Evolutionary conservation across 345 rosid species (phyloP).

Genomic region (Diplotaxis tenuifolia): DNA sequence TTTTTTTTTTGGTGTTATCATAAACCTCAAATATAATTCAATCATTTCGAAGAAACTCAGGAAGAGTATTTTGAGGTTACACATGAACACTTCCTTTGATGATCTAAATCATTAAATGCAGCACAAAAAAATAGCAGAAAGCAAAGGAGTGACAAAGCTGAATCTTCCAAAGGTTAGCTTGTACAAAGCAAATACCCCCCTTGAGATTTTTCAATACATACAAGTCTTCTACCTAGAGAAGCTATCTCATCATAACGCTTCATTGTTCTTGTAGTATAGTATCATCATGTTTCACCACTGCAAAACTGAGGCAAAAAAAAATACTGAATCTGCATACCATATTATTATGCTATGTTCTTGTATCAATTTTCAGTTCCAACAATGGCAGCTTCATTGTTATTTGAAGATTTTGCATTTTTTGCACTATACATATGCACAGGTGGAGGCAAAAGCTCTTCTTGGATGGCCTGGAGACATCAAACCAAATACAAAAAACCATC

Average conservation of each 20-base stretch:
- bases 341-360: conserved; percentile 25
- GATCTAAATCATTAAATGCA: not conserved
- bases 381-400: conserved; percentile 23
- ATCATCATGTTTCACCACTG: not conserved
- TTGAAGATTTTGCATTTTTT: conserved; percentile 42
- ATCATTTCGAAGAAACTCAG: not conserved
- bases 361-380: conserved; percentile 38
- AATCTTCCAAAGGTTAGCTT: conserved; percentile 1
- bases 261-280: not conserved
- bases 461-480: conserved; percentile 55
- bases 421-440: conserved; percentile 53
- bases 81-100: not conserved
- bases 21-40: not conserved
- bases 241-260: not conserved
- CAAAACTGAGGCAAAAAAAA: not conserved
- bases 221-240: not conserved
- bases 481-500: not conserved
- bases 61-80: not conserved
- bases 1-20: not conserved
- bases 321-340: not conserved
- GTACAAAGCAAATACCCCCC: not conserved
- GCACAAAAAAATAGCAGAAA: no score
- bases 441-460: conserved; percentile 78
- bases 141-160: not conserved
- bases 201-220: not conserved